Base-by-base conservation (phyloP, 2,329 filamentous ascomycete species). In the Cadophora sp. region DNA sequence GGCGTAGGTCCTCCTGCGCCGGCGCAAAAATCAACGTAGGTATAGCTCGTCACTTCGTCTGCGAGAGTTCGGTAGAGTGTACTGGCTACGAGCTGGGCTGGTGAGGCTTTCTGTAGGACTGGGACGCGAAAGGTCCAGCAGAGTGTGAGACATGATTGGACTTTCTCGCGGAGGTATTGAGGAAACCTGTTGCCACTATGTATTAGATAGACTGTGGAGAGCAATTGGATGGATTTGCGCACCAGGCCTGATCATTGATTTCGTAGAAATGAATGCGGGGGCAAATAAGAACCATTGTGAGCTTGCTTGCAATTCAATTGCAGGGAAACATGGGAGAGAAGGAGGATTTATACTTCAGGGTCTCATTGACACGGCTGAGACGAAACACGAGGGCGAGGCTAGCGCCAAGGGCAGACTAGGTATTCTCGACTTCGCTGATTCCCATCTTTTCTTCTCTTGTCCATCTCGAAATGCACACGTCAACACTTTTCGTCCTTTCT, bases 1-100 rank as follows among this genome's bases (percentile, higher is more conserved):
- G 89, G 89, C 1, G 89, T 92, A 0, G 90, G 90, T 0, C 91
- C 91, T 50, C 92, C 92, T 16, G 86, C 89, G 62, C 92, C 92
- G 2, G 91, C 89, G 77, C 91, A 93, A 79, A 93, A 92, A 80
- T 94, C 92, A 69, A 94, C 85, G 73, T 91, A 89, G 22, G 85
- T 88, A 78, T 91, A 89, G 1, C 81, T 78, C 22, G 82, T 79
- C 1, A 87, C 80, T 29, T 80, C 75, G 5, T 75, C 68, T 43
- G 83, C 82, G 16, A 91, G 83, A 51, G 85, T 80, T 26, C 79
- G 79, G 48, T 83, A 81, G 56, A 93, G 83, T 24, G 87, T 79
- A 53, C 81, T 78, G 58, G 89, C 86, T n/a, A 87, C 89, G 51
- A 89, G 77, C n/a, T 83, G 80, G 22, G 89, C 88, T 1, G 90